A percentile compares a stretch with the other conserved stretches of the same genome.
phyloP scores from a whole-genome alignment of 2,329 filamentous ascomycete species.

The Ophiostoma ips region DNA sequence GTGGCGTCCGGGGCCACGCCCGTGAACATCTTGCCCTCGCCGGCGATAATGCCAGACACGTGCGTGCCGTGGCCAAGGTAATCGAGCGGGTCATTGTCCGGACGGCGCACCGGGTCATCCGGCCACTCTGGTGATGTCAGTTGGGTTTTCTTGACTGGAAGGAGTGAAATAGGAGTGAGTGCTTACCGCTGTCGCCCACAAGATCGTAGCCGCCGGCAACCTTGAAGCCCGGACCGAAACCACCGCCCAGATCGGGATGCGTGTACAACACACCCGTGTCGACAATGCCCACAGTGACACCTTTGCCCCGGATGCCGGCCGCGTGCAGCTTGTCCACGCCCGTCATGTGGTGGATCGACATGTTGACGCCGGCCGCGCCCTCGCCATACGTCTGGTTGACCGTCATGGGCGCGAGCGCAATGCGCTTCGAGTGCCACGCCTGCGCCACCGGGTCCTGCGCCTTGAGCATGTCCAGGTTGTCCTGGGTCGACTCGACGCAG shows the following conservation, averaged over 20 bases:
- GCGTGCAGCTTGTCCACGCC: slow-evolving; percentile 15
- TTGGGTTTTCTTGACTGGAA: too few relatives aligned
- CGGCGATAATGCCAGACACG: slow-evolving; percentile 48
- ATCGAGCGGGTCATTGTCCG: slow-evolving; percentile 28
- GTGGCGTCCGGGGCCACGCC: slow-evolving; percentile 43
- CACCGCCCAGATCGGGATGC: slow-evolving; percentile 13
- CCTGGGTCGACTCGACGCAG: slow-evolving; percentile 12
- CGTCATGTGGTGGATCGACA: slow-evolving; percentile 14
- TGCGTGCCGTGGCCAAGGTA: slow-evolving; percentile 45
- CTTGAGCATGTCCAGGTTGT: slow-evolving; percentile 14
- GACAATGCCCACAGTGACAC: slow-evolving; percentile 13
- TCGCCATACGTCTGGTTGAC: slow-evolving; percentile 11
- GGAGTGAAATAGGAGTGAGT: too few relatives aligned
- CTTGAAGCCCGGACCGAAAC: slow-evolving; percentile 12
- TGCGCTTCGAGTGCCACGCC: slow-evolving; percentile 16
- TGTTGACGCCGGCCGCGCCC: slow-evolving; percentile 12
- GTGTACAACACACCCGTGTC: slow-evolving; percentile 15
- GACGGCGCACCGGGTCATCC: neutral
- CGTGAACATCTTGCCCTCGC: slow-evolving; percentile 35
- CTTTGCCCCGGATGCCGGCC: slow-evolving; percentile 11
- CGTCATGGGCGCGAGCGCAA: slow-evolving; percentile 12
- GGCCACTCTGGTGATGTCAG: neutral
- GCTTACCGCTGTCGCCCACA: slow-evolving; percentile 9
- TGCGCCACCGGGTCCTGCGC: slow-evolving; percentile 9
- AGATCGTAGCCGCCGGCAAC: slow-evolving; percentile 12